phyloP scores from a whole-genome alignment of 768 basidiomycete species.

The Tulasnella sp. region DNA sequence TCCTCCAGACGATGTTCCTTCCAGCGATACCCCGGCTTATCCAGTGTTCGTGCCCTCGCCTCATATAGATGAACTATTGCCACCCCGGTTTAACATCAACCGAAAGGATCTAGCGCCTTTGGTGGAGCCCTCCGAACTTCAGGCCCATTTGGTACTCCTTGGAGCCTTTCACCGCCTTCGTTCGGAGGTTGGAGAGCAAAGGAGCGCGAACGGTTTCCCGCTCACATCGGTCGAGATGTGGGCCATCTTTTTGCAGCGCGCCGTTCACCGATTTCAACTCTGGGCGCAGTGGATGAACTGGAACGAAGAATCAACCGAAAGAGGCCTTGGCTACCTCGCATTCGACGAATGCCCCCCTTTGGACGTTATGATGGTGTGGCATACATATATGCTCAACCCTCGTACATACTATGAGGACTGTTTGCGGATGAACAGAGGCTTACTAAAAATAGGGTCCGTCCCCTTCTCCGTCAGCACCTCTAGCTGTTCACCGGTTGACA shows the following conservation, averaged over 20 bases:
- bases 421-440: not conserved
- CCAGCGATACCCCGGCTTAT: no score
- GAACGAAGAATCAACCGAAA: not conserved
- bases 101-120: conserved; percentile 1
- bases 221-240: conserved; percentile 18
- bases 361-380: conserved; percentile 19
- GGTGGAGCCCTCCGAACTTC: conserved; percentile 12
- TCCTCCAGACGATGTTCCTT: no score
- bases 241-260: conserved; percentile 17
- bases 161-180: conserved; percentile 17
- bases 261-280: conserved; percentile 18
- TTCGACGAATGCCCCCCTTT: conserved; percentile 16
- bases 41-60: not conserved
- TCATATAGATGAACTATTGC: not conserved
- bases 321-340: not conserved
- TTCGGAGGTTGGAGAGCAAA: not conserved
- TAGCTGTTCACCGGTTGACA: not conserved
- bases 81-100: not conserved
- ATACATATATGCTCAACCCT: conserved; percentile 18
- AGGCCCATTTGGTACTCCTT: conserved; percentile 18
- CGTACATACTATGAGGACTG: conserved; percentile 19
- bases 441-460: not conserved
- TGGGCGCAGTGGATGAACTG: conserved; percentile 12
- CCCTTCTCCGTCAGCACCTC: not conserved
- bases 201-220: not conserved